A percentile compares a stretch with the other conserved stretches of the same genome.
Evolutionary conservation across 371 early-diverging fungal species (phyloP).

Genomic region (Syncephalastrum sp.): DNA sequence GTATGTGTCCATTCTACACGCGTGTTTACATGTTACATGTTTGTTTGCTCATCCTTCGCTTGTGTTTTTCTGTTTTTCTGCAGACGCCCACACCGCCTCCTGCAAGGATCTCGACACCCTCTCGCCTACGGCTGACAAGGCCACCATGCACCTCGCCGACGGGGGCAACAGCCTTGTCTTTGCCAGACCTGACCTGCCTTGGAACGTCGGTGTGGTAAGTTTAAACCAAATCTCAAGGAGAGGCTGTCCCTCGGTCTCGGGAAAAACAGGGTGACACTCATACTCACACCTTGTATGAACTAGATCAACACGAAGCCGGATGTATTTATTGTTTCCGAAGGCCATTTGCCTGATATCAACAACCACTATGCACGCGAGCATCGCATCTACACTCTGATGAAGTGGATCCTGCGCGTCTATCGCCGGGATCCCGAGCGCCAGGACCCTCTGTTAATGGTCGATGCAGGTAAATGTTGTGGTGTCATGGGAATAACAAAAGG

Average conservation of each 20-base stretch:
- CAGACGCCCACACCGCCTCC: conserved; percentile 4
- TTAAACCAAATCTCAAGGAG: neutral
- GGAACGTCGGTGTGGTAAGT: conserved; percentile 38
- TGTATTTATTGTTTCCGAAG: conserved; percentile 41
- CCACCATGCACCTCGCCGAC: conserved; percentile 23
- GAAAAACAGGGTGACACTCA: no score
- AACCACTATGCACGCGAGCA: conserved; percentile 44
- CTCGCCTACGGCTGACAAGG: conserved; percentile 35
- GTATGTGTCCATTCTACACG: conserved; percentile 5
- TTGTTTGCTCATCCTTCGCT: neutral
- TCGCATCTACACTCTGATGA: conserved; percentile 46
- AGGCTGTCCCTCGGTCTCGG: neutral
- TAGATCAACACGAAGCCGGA: conserved; percentile 47
- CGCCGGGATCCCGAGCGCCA: conserved; percentile 36
- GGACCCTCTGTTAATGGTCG: conserved; percentile 41
- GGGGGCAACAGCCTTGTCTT: conserved; percentile 10
- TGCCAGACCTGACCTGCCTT: conserved; percentile 22
- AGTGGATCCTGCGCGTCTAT: conserved; percentile 49
- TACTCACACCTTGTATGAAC: neutral
- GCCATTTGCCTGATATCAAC: conserved; percentile 25
- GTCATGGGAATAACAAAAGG: neutral
- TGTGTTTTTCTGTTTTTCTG: no score
- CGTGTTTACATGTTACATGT: neutral
- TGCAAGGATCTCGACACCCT: conserved; percentile 25
- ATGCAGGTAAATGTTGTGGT: conserved; percentile 27